A percentile compares a stretch with the other conserved stretches of the same genome.
These are phyloP conservation scores for Mucor sp. DNA, from an alignment of 371 early-diverging fungal species.

Conservation along the genomic window DNA sequence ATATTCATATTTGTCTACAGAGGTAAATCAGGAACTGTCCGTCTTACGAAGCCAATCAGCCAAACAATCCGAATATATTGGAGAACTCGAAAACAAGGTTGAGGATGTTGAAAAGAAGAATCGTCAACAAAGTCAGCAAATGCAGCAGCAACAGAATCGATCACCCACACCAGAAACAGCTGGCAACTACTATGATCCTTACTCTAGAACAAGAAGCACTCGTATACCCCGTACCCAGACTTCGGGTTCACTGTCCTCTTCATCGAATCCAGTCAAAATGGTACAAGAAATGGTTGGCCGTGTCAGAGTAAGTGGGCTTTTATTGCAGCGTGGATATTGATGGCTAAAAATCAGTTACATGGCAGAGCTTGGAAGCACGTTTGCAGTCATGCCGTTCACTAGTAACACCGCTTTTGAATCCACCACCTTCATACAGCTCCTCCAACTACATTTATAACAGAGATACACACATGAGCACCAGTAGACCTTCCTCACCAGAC, in stretches of 20 bases:
- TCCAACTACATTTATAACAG: slow-evolving; percentile 26
- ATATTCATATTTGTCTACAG: slow-evolving; percentile 23
- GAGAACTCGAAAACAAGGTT: slow-evolving; percentile 41
- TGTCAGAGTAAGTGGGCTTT: slow-evolving; percentile 54
- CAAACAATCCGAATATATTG: slow-evolving; percentile 35
- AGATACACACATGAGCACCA: slow-evolving; percentile 22
- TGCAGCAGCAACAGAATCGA: slow-evolving; percentile 20
- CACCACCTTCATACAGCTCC: slow-evolving; percentile 59
- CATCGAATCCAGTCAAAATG: slow-evolving; percentile 65
- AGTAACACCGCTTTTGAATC: slow-evolving; percentile 66
- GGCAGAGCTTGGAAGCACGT: slow-evolving; percentile 62
- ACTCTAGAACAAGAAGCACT: slow-evolving; percentile 26
- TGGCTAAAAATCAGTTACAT: not conserved
- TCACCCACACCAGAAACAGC: slow-evolving; percentile 40
- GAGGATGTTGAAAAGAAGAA: slow-evolving; percentile 37
- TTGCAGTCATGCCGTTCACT: slow-evolving; percentile 67
- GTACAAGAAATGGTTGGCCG: slow-evolving; percentile 76
- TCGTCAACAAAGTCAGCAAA: slow-evolving; percentile 28
- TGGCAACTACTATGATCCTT: slow-evolving; percentile 34
- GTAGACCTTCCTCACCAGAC: slow-evolving; percentile 37
- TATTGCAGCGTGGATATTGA: not conserved
- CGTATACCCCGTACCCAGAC: slow-evolving; percentile 41
- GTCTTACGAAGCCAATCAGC: slow-evolving; percentile 53
- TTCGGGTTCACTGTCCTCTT: slow-evolving; percentile 24
- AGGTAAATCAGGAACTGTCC: slow-evolving; percentile 60